Evolutionary conservation across 1,284 basidiomycete species (phyloP), one percentile per base, ranked within the genome.

Genomic region (Wallemia mellicola): DNA sequence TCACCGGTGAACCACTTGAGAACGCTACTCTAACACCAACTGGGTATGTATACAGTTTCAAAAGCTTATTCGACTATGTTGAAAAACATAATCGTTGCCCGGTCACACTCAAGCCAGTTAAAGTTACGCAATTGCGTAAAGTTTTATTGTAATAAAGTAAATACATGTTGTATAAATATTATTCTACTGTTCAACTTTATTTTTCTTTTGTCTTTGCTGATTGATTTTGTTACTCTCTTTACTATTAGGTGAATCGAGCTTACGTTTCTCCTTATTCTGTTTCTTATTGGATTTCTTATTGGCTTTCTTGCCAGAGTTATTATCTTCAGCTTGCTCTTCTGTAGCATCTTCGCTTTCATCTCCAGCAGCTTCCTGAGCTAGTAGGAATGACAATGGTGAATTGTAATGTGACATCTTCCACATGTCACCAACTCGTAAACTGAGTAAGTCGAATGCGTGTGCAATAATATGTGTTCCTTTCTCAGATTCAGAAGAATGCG

Each of bases 21-120:
- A 96, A 96, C 67, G 83, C 91, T 28, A 91, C 87, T 19, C 83
- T 86, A 26, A 71, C 96, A 54, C 86, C 88, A 9, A 85, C 81
- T 27, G 91, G 94, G 56, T 95, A 91, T 74, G 86, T 95, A 7
- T 92, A 86, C 67, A 95, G 92, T 71, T 98, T 94, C 71, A 81
- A 84, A 54, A 96, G 92, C 71, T 82, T 83, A 59, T 82, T 84
- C 73, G 80, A 82, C 61, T 79, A 87, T 65, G 80, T 95, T 57
- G 79, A 85, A 68, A 79, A 79, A 66, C 72, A 81, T 61, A 79
- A 79, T 28, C 75, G 72, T 66, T 96, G 91, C 73, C 91, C 91
- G 61, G 81, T 96, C 64, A 94, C 91, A 59, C 74, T 86, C 58
- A 68, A 84, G 59, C 77, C 78, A 2, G 75, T 82, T 27, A 75